Base-by-base conservation (phyloP, 371 early-diverging fungal species). In the Mortierella sp. region DNA sequence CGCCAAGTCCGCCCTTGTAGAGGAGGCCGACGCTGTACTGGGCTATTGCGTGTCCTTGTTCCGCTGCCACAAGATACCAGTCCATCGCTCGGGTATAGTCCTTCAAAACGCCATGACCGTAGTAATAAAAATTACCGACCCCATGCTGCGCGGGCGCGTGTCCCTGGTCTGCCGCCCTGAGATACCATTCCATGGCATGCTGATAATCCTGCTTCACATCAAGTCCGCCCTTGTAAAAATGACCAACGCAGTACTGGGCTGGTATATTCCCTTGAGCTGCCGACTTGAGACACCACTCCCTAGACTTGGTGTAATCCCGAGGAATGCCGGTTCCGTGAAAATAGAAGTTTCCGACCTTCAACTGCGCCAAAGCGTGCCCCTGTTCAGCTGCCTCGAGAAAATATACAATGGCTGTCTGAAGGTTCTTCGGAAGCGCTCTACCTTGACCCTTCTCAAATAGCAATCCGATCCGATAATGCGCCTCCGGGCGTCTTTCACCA, bases 391-490 rank as follows among this genome's bases (percentile, higher is more conserved):
- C 57, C 28, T 57, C 26, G 6, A 57, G n/a, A 28, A 26, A 57
- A n/a, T 11, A 57, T 28, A 0, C 57, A 26, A 57, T 57, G 26
- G 57, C 46, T 46, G 94, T 85, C 4, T 57, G 50, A 13, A 16
- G 57, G 57, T 28, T 26, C 26, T 57, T 11, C 26, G 26, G 57
- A 1, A 57, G 3, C 2, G 26, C 10, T 0, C 0, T 28, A 11
- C 57, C 28, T 11, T 57, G 57, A 13, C 57, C 57, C 9, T 4
- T 26, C 57, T 57, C 57, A 26, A 26, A 57, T 28, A 57, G n/a
- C 5, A 10, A 13, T 26, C 57, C 57, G n/a, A 57, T 57, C 28
- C 57, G 57, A 13, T 26, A 57, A 9, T 57, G 57, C 28, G 57
- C 57, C 28, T 57, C 57, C 26, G 57, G 3, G 13, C 5, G 54